Conservation (phyloP, 2,329 filamentous ascomycete species). For the Trichoderma citrinoviride region DNA sequence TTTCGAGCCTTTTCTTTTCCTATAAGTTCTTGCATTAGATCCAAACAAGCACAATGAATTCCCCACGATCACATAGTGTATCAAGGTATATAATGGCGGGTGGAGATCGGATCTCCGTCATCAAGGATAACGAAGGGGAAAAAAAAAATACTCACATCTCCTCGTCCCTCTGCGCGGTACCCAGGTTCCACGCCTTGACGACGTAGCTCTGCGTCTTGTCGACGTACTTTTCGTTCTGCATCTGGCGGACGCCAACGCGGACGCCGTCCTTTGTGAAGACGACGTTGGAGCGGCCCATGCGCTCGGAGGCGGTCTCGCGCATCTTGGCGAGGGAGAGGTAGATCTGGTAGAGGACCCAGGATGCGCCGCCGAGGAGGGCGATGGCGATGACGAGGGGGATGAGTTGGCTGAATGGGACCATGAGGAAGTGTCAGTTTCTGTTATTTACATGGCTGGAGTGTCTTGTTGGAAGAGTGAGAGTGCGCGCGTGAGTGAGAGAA, state of each 20-base stretch:
- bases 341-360: slow-evolving; percentile 69
- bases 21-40: neutral
- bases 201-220: slow-evolving; percentile 69
- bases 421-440: neutral
- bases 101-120: too few species aligned
- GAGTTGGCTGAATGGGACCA: slow-evolving; percentile 48
- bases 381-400: slow-evolving; percentile 66
- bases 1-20: slow-evolving; percentile 10
- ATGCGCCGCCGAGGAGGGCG: slow-evolving; percentile 58
- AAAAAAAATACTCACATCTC: slow-evolving; percentile 24
- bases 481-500: neutral
- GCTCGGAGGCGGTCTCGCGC: slow-evolving; percentile 61
- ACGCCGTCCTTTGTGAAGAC: slow-evolving; percentile 73
- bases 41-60: neutral
- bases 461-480: neutral
- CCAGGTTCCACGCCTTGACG: slow-evolving; percentile 64
- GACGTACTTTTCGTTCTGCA: slow-evolving; percentile 67
- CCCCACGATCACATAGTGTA: too few species aligned
- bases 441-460: too few species aligned
- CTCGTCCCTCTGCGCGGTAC: slow-evolving; percentile 32
- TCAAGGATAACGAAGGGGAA: too few species aligned
- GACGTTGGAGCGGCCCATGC: slow-evolving; percentile 74
- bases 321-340: slow-evolving; percentile 67
- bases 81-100: too few species aligned
- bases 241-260: slow-evolving; percentile 67